Base-by-base conservation (phyloP, 331 rosid species). In the Cydonia oblonga region DNA sequence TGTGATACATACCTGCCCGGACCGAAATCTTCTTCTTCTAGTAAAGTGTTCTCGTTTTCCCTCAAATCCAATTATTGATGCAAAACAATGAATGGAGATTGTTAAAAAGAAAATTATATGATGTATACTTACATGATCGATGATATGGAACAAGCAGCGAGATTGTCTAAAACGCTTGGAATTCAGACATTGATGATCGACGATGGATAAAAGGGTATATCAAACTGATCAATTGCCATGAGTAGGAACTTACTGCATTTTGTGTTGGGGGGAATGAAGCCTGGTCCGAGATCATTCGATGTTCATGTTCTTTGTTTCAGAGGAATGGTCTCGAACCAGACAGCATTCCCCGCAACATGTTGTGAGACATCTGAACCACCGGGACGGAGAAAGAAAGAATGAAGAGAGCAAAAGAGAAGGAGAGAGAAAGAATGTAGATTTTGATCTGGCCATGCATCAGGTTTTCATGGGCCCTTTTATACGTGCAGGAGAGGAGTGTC, bases 221-320 rank as follows among this genome's bases (percentile, higher is more conserved):
- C 26, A 16, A 26, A 65, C 46, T 25, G 25, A 68, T 53, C 51
- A 71, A 68, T 49, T 22, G 16, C 51, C 20, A 9, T 62, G 4
- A 16, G 33, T 13, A 16, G 66, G 40, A 64, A 35, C 3, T 28
- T 32, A 64, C 15, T 33, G 51, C 51, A 28, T 42, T 64, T 56
- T 9, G 25, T 51, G 96, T 49, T 91, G 82, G 84, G 96, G 95
- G 98, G 98, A 91, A 93, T 91, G 98, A 93, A 93, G 98, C 97
- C 98, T 91, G 97, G 98, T 91, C 98, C 97, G 96, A 93, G 79
- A 89, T 86, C 91, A 82, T 79, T 85, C 82, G 7, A 9, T 9
- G 7, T 6, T 8, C 19, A 30, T 57, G 61, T 19, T 51, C 22
- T 59, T 33, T 33, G 67, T 76, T 84, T 38, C 62, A 14, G 15